These are phyloP conservation scores for Gracilaria gracilis DNA, from an alignment of 23 red algal species.

Conservation along the genomic window DNA sequence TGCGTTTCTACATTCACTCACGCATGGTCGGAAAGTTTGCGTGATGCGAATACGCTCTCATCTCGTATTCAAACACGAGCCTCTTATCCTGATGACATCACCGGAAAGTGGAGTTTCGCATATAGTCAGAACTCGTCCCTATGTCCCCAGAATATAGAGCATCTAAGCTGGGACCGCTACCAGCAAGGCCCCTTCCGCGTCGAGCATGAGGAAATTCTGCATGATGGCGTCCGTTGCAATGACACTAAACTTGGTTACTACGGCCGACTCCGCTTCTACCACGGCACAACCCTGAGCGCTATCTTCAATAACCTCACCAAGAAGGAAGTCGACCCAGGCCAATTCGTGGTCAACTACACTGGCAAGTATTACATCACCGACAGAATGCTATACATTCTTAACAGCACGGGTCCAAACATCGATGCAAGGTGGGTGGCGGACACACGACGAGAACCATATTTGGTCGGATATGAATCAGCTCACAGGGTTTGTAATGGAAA, in stretches of 20 bases:
- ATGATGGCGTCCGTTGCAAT: constrained; percentile 19
- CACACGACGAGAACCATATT: constrained; percentile 13
- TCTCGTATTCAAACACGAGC: background rate
- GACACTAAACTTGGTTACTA: constrained; percentile 1
- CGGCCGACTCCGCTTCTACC: background rate
- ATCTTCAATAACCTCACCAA: background rate
- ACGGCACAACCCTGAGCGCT: constrained; percentile 7
- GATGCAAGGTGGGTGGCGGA: constrained; percentile 8
- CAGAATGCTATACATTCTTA: constrained; percentile 19
- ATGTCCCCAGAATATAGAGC: background rate
- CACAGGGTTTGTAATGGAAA: background rate
- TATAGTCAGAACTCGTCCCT: constrained; percentile 12
- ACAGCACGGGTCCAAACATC: constrained; percentile 22
- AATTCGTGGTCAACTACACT: constrained; percentile 1
- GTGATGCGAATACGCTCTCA: background rate
- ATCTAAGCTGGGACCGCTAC: constrained; percentile 8
- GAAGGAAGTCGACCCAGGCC: background rate
- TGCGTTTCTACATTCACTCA: background rate
- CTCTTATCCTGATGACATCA: constrained; percentile 19
- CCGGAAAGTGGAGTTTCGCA: constrained; percentile 3
- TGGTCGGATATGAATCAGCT: constrained; percentile 15
- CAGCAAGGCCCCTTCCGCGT: constrained; percentile 2
- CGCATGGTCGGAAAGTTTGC: constrained; percentile 1
- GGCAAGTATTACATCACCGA: constrained; percentile 1
- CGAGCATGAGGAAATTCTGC: background rate